Conservation (phyloP, 768 basidiomycete genomes). For the Leccinum pellstonianum region DNA sequence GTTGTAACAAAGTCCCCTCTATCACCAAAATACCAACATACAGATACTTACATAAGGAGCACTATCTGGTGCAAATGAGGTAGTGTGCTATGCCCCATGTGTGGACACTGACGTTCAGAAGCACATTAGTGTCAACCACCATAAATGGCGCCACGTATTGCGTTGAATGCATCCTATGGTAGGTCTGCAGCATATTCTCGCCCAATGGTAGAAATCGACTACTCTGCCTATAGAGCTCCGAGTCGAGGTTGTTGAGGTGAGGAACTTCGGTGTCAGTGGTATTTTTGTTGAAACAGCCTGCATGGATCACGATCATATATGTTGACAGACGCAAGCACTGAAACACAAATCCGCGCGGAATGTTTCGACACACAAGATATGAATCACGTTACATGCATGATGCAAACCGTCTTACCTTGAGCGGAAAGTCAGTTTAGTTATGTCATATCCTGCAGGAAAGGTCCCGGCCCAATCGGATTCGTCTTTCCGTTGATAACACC, state of each 20-base stretch:
- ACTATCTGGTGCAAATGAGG: not conserved
- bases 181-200: conserved; percentile 3
- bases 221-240: conserved; percentile 33
- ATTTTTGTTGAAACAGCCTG: conserved; percentile 50
- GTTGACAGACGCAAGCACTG: conserved; percentile 19
- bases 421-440: not conserved
- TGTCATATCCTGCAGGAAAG: not conserved
- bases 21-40: too few species aligned
- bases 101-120: not conserved
- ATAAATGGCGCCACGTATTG: conserved; percentile 52
- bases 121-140: conserved; percentile 41
- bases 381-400: not conserved
- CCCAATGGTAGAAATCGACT: conserved; percentile 27
- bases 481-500: conserved; percentile 3
- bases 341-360: not conserved
- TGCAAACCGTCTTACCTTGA: not conserved
- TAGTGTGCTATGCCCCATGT: not conserved
- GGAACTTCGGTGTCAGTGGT: conserved; percentile 44
- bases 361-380: not conserved
- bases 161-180: conserved; percentile 54
- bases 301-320: conserved; percentile 50
- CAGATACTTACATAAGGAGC: too few species aligned
- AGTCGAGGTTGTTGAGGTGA: conserved; percentile 32
- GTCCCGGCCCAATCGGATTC: not conserved
- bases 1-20: too few species aligned